A percentile compares a stretch with the other conserved stretches of the same genome.
phyloP scores from a whole-genome alignment of 257 asterid species.

The Solanum neorickii region DNA sequence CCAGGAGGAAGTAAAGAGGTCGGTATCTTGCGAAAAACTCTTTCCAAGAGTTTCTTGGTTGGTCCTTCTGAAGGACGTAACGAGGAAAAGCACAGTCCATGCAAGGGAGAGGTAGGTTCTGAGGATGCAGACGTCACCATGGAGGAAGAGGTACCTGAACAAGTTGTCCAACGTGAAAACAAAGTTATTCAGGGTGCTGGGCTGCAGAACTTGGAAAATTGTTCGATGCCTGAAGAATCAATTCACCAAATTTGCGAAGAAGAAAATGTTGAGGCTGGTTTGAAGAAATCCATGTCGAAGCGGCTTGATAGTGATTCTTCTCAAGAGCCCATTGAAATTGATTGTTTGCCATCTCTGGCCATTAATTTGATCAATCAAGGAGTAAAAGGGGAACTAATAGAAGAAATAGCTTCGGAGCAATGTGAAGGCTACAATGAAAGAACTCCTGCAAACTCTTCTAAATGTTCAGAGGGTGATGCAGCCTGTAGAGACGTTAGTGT shows the following conservation, averaged over 20 bases:
- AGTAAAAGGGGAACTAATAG: constrained; percentile 5
- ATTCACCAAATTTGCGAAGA: background rate
- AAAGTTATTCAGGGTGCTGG: background rate
- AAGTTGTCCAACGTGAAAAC: constrained; percentile 21
- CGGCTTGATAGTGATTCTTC: constrained; percentile 8
- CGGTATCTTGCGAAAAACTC: background rate
- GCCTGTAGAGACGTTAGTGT: constrained; percentile 19
- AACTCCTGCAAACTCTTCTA: constrained; percentile 26
- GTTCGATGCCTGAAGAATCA: background rate
- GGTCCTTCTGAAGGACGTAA: constrained; percentile 11
- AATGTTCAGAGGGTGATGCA: constrained; percentile 18
- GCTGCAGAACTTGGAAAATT: background rate
- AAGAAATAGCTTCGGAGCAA: constrained; percentile 14
- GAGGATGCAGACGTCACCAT: constrained; percentile 61
- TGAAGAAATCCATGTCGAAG: background rate
- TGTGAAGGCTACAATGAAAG: constrained; percentile 11
- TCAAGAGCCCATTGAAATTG: constrained; percentile 8
- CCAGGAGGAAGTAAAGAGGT: constrained; percentile 1
- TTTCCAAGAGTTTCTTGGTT: background rate
- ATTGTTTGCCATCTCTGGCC: constrained; percentile 5
- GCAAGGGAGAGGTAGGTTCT: constrained; percentile 16
- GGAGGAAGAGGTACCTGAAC: constrained; percentile 45
- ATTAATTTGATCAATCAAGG: constrained; percentile 7
- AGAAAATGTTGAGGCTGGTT: background rate
- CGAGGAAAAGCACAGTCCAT: background rate